Percentiles rank a stretch among this genome's conserved stretches.
These are phyloP conservation scores for Ophiostoma ips DNA, from an alignment of 2,329 filamentous ascomycete genomes.

Conservation along the genomic window DNA sequence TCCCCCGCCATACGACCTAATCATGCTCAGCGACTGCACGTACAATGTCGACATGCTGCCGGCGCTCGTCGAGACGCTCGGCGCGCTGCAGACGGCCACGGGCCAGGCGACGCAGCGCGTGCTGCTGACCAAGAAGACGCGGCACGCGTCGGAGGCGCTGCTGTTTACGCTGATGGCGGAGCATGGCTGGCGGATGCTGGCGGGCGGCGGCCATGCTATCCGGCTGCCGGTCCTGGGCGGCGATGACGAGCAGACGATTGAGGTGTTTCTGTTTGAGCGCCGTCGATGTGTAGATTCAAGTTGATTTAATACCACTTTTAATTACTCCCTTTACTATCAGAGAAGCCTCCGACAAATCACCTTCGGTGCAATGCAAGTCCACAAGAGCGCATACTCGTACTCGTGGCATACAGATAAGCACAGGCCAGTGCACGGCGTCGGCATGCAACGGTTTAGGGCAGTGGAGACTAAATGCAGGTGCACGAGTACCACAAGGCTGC, in stretches of 20 bases:
- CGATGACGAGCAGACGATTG: constrained; percentile 31
- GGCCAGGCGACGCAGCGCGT: constrained; percentile 22
- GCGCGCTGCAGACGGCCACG: constrained; percentile 25
- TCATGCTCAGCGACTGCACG: constrained; percentile 46
- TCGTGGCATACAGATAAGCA: too few relatives aligned
- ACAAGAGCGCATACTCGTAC: too few relatives aligned
- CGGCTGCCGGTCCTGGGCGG: constrained; percentile 32
- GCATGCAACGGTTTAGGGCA: too few relatives aligned
- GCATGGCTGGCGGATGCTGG: constrained; percentile 28
- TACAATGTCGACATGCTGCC: constrained; percentile 45
- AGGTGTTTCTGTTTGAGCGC: constrained; percentile 39
- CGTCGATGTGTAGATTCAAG: not conserved
- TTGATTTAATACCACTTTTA: too few relatives aligned
- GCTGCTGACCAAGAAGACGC: constrained; percentile 40
- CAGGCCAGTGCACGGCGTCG: too few relatives aligned
- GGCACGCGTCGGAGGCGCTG: constrained; percentile 37
- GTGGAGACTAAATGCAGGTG: too few relatives aligned
- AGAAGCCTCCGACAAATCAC: too few relatives aligned
- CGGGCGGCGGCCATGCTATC: constrained; percentile 15
- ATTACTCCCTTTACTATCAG: too few relatives aligned
- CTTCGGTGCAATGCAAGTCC: too few relatives aligned
- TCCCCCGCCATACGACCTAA: constrained; percentile 33
- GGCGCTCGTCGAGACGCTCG: constrained; percentile 38
- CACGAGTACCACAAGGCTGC: too few relatives aligned
- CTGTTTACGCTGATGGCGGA: constrained; percentile 33